phyloP scores from a whole-genome alignment of 2,329 filamentous ascomycete genomes.

The Sphaerulina vaccinii region DNA sequence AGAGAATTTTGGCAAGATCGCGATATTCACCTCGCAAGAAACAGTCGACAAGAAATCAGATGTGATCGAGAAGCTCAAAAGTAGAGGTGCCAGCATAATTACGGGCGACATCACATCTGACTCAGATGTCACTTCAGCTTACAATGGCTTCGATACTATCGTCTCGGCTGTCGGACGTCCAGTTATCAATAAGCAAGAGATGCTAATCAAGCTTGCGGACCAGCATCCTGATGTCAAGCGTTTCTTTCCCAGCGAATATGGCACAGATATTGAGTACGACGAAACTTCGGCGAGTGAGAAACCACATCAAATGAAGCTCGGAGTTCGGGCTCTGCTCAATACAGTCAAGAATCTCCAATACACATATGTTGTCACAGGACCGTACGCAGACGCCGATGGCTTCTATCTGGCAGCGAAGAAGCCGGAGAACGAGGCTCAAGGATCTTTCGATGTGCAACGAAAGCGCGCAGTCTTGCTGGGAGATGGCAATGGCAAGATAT shows the following conservation, averaged over 20 bases:
- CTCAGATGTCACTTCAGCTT: constrained; percentile 57
- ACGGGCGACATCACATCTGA: constrained; percentile 56
- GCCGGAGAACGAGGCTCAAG: constrained; percentile 43
- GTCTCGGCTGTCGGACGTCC: constrained; percentile 64
- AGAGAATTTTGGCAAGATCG: constrained; percentile 51
- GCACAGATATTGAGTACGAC: constrained; percentile 62
- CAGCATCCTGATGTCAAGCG: constrained; percentile 54
- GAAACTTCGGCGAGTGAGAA: constrained; percentile 59
- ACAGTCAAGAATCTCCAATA: constrained; percentile 56
- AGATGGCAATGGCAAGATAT: constrained; percentile 60
- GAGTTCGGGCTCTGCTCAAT: constrained; percentile 62
- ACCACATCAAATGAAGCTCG: constrained; percentile 68
- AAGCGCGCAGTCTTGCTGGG: constrained; percentile 63
- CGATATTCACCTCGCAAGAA: constrained; percentile 56
- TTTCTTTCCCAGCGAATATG: constrained; percentile 68
- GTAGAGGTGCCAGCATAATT: constrained; percentile 53
- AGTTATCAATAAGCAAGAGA: constrained; percentile 61
- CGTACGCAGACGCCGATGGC: constrained; percentile 56
- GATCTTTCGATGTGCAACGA: constrained; percentile 58
- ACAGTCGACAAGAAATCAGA: constrained; percentile 53
- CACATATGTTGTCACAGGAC: constrained; percentile 69
- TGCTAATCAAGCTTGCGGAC: constrained; percentile 61
- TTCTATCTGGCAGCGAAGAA: constrained; percentile 54
- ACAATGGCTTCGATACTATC: constrained; percentile 61
- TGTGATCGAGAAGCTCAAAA: constrained; percentile 49